Conservation (phyloP, 1,139 yeast species). For the Lodderomyces parapsilosis region DNA sequence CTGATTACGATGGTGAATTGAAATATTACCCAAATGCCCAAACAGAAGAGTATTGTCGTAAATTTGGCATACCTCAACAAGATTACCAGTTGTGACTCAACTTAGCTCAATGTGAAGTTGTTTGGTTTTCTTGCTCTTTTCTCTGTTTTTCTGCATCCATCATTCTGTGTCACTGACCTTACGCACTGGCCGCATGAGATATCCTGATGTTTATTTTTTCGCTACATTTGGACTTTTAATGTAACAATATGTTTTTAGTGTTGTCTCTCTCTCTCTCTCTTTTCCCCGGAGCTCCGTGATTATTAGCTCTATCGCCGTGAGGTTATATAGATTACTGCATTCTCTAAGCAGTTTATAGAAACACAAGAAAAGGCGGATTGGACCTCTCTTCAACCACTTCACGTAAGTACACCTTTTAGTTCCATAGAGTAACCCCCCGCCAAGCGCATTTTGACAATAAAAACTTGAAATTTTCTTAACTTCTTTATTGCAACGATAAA, state of each 20-base stretch:
- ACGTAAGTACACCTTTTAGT: too few relatives aligned
- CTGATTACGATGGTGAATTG: constrained; percentile 16
- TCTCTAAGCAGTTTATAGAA: neutral
- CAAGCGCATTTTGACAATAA: neutral
- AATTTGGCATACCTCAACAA: constrained; percentile 19
- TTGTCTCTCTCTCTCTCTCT: neutral
- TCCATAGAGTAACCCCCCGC: neutral
- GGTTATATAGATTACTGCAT: neutral
- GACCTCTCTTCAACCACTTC: too few relatives aligned
- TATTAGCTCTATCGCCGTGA: too few relatives aligned
- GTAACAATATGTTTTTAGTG: neutral
- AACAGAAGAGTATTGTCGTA: constrained; percentile 30
- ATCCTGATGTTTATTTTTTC: neutral
- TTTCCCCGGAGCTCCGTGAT: neutral
- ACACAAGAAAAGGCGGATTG: neutral
- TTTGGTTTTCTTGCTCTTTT: too few relatives aligned
- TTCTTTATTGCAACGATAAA: too few relatives aligned
- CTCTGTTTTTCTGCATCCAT: too few relatives aligned
- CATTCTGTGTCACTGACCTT: neutral
- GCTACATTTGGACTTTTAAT: neutral
- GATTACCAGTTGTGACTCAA: neutral
- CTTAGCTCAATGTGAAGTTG: too few relatives aligned
- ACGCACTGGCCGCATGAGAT: neutral
- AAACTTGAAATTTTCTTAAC: too few relatives aligned
- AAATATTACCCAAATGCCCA: constrained; percentile 40